These are phyloP conservation scores for Cornus kousa DNA, from an alignment of 148 eudicot genomes.

Conservation along the genomic window DNA sequence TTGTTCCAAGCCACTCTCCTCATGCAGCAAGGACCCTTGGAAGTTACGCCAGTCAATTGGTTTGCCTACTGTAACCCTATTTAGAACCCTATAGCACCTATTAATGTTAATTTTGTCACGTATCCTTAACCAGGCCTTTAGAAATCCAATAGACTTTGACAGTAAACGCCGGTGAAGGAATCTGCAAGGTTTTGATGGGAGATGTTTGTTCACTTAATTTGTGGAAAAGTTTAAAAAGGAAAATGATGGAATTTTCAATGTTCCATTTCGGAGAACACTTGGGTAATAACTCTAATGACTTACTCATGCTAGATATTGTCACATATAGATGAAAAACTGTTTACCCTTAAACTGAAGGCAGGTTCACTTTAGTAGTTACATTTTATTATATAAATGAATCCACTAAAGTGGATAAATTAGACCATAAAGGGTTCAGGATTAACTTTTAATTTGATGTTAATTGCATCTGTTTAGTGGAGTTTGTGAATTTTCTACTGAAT, in stretches of 20 bases:
- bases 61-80: not conserved
- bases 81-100: not conserved
- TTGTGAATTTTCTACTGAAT: no score
- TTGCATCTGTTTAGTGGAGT: no score
- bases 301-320: not conserved
- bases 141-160: not conserved
- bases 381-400: not conserved
- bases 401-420: not conserved
- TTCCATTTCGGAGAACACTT: not conserved
- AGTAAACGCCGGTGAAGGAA: no score
- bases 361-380: not conserved
- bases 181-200: not conserved
- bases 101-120: not conserved
- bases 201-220: not conserved
- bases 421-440: no score
- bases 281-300: not conserved
- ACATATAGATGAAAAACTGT: no score
- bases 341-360: not conserved
- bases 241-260: not conserved
- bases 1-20: not conserved
- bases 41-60: not conserved
- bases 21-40: not conserved
- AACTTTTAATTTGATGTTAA: no score
- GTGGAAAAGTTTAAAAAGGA: not conserved
- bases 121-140: not conserved